A percentile compares a stretch with the other conserved stretches of the same genome.
phyloP scores from a whole-genome alignment of 306 rosid species.

The Medicago ruthenica region DNA sequence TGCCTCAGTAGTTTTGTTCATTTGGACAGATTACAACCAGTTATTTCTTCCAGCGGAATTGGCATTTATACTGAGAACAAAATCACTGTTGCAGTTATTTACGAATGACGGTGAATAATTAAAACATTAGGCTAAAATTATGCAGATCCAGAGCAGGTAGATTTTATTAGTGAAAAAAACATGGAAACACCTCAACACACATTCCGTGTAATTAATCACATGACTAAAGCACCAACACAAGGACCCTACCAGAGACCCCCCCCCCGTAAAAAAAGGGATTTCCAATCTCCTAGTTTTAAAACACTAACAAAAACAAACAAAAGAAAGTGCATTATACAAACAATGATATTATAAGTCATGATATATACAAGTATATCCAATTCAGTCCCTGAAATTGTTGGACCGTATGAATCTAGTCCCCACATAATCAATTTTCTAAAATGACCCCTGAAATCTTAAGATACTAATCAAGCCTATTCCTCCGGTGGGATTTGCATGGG shows the following conservation, averaged over 20 bases:
- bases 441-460: background rate
- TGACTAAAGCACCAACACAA: constrained; percentile 28
- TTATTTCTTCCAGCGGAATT: constrained; percentile 30
- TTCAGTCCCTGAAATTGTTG: constrained; percentile 3
- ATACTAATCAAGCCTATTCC: background rate
- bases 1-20: background rate
- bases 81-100: constrained; percentile 18
- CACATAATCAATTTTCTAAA: background rate
- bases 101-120: constrained; percentile 3
- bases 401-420: background rate
- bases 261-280: background rate
- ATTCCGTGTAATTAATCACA: constrained; percentile 12
- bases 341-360: background rate
- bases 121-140: constrained; percentile 7
- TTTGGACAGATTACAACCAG: constrained; percentile 1
- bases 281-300: background rate
- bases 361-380: background rate
- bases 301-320: background rate
- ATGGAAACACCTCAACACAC: constrained; percentile 7
- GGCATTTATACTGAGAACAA: constrained; percentile 25
- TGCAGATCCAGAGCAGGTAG: constrained; percentile 1
- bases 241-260: constrained; percentile 14
- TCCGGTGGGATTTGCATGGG: background rate
- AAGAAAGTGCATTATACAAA: background rate
- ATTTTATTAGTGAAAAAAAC: background rate